Base-by-base conservation (phyloP, 345 rosid genomes). In the Sapria himalayana region DNA sequence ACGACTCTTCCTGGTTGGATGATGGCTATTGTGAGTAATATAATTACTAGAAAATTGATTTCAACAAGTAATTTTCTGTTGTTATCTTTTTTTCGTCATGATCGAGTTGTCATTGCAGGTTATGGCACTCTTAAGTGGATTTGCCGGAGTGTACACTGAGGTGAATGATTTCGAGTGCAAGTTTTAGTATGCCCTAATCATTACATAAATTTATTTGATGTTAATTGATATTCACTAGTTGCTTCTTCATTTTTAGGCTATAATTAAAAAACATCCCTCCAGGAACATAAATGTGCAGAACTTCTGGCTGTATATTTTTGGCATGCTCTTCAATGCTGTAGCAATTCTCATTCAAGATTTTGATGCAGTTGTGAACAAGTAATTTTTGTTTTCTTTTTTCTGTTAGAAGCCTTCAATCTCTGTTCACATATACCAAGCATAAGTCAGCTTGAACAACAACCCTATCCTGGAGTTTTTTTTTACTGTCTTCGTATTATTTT, bases 141-240 rank as follows among this genome's bases (percentile, higher is more conserved):
- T 79, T 49, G 98, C 95, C 1, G 95, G 98, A 60, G 98, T 79
- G 25, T 76, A 89, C 65, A 82, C 98, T 32, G 98, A 89, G 84
- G 93, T 76, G 52, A 54, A 43, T n/a, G n/a, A n/a, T n/a, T n/a
- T n/a, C n/a, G n/a, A n/a, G n/a, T n/a, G n/a, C n/a, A n/a, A n/a
- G n/a, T n/a, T n/a, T n/a, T n/a, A n/a, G n/a, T 15, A 15, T 25
- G 7, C 35, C 35, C 31, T 20, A 15, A 33, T 15, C 29, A 9
- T 40, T 29, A 34, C 36, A 33, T 36, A 21, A 22, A 20, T 31
- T 25, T 25, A 21, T 13, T 40, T 10, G n/a, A n/a, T n/a, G n/a
- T n/a, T n/a, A n/a, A n/a, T n/a, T n/a, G n/a, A n/a, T n/a, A n/a
- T n/a, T n/a, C n/a, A n/a, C n/a, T n/a, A n/a, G n/a, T 52, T 50